These are phyloP conservation scores for Pseudozyma sp. DNA, from an alignment of 1,284 basidiomycete species.

Conservation along the genomic window DNA sequence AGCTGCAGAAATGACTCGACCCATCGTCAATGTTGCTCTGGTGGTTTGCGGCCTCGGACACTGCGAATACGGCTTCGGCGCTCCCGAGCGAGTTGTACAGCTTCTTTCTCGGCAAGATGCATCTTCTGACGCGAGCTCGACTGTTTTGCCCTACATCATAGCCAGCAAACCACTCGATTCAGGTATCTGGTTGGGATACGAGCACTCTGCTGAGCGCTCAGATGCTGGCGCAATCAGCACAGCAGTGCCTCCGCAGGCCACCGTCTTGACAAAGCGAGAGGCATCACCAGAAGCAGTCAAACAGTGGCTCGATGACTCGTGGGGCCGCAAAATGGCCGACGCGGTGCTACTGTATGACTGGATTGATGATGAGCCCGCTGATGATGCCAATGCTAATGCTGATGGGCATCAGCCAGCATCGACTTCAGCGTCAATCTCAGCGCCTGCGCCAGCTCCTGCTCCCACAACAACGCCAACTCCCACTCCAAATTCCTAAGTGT, in stretches of 20 bases:
- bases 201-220: constrained; percentile 10
- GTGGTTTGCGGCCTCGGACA: constrained; percentile 55
- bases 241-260: not conserved
- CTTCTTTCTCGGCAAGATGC: constrained; percentile 16
- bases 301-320: constrained; percentile 32
- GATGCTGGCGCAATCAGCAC: not conserved
- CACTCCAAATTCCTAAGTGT: not conserved
- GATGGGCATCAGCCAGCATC: constrained; percentile 7
- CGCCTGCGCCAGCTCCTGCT: too few species aligned
- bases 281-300: constrained; percentile 6
- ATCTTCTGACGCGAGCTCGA: not conserved
- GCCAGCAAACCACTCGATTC: constrained; percentile 51
- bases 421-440: not conserved
- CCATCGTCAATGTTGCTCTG: constrained; percentile 30
- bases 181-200: constrained; percentile 49
- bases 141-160: constrained; percentile 40
- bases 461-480: too few species aligned
- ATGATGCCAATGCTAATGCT: constrained; percentile 6
- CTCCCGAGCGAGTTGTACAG: constrained; percentile 47
- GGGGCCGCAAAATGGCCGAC: constrained; percentile 48
- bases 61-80: constrained; percentile 55
- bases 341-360: constrained; percentile 52
- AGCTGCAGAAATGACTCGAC: constrained; percentile 1
- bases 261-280: not conserved
- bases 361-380: constrained; percentile 44